Percentiles rank a stretch among this genome's conserved stretches.
Conservation (phyloP, 305 asterid genomes). For the Fraxinus sp. region DNA sequence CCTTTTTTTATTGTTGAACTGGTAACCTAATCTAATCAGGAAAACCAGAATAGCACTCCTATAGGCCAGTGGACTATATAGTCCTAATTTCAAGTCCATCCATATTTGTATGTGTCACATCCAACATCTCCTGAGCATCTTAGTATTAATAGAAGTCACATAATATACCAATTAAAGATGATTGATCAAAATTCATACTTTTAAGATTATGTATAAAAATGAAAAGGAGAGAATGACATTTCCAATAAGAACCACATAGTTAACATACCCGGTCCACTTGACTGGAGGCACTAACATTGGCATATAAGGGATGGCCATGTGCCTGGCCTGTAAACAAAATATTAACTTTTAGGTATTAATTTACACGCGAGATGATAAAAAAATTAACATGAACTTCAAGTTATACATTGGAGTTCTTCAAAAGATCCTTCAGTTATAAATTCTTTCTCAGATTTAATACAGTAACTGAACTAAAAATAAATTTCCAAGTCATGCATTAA, state of each 20-base stretch:
- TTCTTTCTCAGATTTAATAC: conserved; percentile 16
- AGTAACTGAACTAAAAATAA: conserved; percentile 12
- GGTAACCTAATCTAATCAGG: background rate
- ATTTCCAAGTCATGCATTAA: conserved; percentile 16
- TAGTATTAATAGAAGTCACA: background rate
- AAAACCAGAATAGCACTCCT: background rate
- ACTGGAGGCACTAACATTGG: conserved; percentile 95
- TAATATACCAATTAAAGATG: background rate
- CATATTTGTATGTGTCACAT: background rate
- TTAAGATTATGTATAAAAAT: background rate
- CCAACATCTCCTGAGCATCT: background rate
- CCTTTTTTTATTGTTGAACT: background rate
- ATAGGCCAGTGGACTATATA: background rate
- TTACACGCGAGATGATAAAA: conserved; percentile 5
- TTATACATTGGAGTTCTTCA: conserved; percentile 5
- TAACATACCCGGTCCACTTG: conserved; percentile 85
- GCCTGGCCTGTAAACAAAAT: conserved; percentile 65
- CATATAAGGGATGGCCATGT: conserved; percentile 97
- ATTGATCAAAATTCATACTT: background rate
- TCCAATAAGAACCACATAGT: conserved; percentile 18
- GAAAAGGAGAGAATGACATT: conserved; percentile 5
- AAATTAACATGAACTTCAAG: conserved; percentile 4
- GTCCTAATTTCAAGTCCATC: background rate
- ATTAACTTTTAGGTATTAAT: conserved; percentile 21
- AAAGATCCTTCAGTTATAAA: conserved; percentile 4